phyloP scores from a whole-genome alignment of 116 monocot genomes.

The Trichopus zeylanicus region DNA sequence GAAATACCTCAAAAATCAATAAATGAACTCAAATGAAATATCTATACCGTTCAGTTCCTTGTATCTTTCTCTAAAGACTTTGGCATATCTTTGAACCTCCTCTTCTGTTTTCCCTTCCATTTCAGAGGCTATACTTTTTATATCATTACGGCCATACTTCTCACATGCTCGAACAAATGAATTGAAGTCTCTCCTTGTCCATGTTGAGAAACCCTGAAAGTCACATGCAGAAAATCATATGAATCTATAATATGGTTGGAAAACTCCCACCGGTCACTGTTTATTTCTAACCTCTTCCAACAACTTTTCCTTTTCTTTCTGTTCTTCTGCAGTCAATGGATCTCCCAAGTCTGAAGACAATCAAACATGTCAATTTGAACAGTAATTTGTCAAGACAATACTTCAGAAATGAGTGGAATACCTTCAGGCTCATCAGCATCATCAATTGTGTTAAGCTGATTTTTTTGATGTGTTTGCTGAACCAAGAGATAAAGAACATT shows the following conservation, averaged over 20 bases:
- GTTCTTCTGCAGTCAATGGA: constrained; percentile 77
- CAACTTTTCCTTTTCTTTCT: constrained; percentile 88
- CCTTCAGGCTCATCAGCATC: constrained; percentile 85
- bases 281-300: constrained; percentile 70
- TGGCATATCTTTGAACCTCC: constrained; percentile 95
- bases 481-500: constrained; percentile 7
- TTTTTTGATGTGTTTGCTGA: constrained; percentile 73
- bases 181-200: constrained; percentile 96
- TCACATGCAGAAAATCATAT: constrained; percentile 4
- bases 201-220: constrained; percentile 87
- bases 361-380: not conserved
- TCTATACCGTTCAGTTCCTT: constrained; percentile 89
- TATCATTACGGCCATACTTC: constrained; percentile 89
- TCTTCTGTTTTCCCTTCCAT: constrained; percentile 95
- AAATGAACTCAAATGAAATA: too few relatives aligned
- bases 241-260: not conserved
- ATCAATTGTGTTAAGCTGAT: constrained; percentile 58
- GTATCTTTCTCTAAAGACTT: constrained; percentile 89
- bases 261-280: not conserved
- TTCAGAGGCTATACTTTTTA: constrained; percentile 87
- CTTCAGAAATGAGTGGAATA: constrained; percentile 6
- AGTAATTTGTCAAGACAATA: not conserved
- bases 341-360: constrained; percentile 65
- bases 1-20: too few relatives aligned
- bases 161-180: constrained; percentile 95